Conservation (phyloP, 257 asterid genomes). For the Capsicum baccatum region DNA sequence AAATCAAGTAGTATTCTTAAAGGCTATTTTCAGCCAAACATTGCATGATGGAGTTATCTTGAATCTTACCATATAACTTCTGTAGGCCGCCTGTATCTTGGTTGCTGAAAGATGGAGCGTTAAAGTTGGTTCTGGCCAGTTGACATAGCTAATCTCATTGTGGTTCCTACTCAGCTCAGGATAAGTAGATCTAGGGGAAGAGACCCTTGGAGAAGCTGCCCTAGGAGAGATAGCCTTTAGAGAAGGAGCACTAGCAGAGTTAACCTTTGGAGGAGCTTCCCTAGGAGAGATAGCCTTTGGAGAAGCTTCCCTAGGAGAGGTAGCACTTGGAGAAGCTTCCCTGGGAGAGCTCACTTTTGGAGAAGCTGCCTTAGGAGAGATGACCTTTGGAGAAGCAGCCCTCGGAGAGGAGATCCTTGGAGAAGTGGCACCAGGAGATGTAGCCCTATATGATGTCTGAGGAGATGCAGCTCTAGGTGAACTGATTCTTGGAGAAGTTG, state of each 20-base stretch:
- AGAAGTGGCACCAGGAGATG: constrained; percentile 42
- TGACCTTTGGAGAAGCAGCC: constrained; percentile 43
- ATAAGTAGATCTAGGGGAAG: constrained; percentile 18
- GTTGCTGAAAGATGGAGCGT: constrained; percentile 66
- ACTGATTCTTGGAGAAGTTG: constrained; percentile 50
- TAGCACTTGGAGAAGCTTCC: neutral
- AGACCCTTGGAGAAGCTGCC: constrained; percentile 7
- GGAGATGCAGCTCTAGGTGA: constrained; percentile 58
- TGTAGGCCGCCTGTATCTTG: constrained; percentile 79
- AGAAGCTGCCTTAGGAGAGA: constrained; percentile 46
- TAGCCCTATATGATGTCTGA: constrained; percentile 43
- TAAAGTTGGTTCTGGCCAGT: constrained; percentile 55
- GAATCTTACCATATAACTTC: constrained; percentile 78
- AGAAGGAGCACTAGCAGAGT: neutral
- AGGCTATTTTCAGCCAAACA: constrained; percentile 20
- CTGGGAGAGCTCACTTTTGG: constrained; percentile 32
- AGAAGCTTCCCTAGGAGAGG: neutral
- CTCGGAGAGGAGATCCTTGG: constrained; percentile 40
- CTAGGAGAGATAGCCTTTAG: neutral
- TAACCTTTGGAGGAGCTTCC: neutral
- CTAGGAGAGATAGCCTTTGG: neutral
- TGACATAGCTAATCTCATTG: constrained; percentile 5
- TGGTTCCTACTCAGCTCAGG: constrained; percentile 4
- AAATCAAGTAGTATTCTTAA: neutral
- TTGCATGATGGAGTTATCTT: constrained; percentile 19